phyloP scores from a whole-genome alignment of 1,284 basidiomycete genomes.

The Fomitiporia mediterranea region DNA sequence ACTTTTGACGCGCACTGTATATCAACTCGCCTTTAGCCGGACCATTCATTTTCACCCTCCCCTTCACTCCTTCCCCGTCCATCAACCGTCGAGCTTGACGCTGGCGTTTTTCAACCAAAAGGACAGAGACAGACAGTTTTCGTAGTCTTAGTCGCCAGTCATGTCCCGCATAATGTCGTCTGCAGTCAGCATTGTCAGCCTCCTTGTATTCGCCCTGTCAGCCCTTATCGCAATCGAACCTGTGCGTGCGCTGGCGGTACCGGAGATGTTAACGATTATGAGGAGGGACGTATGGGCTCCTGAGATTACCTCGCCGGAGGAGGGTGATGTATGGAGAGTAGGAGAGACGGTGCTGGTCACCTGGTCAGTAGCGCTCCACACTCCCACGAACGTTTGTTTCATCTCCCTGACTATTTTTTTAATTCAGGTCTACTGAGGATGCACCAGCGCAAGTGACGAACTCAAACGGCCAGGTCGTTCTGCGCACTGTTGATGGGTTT shows the following conservation, averaged over 20 bases:
- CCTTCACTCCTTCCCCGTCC: neutral
- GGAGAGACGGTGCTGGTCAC: slow-evolving; percentile 40
- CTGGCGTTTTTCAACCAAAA: neutral
- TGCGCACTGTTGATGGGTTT: slow-evolving; percentile 15
- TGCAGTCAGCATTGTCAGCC: neutral
- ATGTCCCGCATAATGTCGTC: slow-evolving; percentile 12
- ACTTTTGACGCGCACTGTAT: too few relatives aligned
- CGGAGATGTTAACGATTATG: neutral
- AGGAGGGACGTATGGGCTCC: slow-evolving; percentile 48
- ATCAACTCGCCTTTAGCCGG: too few relatives aligned
- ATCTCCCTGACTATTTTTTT: neutral
- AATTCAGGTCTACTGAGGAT: slow-evolving; percentile 36
- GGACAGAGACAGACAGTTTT: neutral
- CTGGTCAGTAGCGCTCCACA: slow-evolving; percentile 33
- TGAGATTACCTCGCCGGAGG: slow-evolving; percentile 35
- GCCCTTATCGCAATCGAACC: slow-evolving; percentile 15
- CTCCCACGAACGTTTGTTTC: neutral
- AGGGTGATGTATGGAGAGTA: slow-evolving; percentile 36
- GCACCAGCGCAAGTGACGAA: slow-evolving; percentile 47
- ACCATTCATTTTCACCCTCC: neutral
- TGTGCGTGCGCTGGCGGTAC: slow-evolving; percentile 7
- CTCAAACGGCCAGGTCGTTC: slow-evolving; percentile 33
- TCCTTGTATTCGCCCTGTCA: slow-evolving; percentile 12
- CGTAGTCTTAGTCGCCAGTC: neutral
- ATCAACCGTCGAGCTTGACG: slow-evolving; percentile 3